Evolutionary conservation across 768 basidiomycete species (phyloP).

Genomic region (Kwoniella heveanensis): DNA sequence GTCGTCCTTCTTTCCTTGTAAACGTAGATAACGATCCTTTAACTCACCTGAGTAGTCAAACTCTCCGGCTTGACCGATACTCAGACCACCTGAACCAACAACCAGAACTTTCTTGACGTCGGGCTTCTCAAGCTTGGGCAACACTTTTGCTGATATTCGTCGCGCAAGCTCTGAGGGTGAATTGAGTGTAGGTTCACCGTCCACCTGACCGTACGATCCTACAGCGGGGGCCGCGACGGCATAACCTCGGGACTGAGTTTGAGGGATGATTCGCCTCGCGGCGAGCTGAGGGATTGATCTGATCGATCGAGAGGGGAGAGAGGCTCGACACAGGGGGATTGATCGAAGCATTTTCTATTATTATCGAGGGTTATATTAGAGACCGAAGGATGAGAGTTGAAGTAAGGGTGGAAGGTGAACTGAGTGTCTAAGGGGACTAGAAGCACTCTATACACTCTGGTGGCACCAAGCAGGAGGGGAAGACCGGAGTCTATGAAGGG

Average conservation of each 20-base stretch:
- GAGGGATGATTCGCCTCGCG: conserved; percentile 14
- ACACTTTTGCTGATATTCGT: conserved; percentile 87
- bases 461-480: not conserved
- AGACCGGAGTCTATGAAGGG: not conserved
- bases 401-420: not conserved
- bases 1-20: no score
- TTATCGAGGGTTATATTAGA: not conserved
- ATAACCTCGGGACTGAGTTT: conserved; percentile 25
- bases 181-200: conserved; percentile 62
- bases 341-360: conserved; percentile 21
- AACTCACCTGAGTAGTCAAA: conserved; percentile 87
- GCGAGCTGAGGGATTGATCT: conserved; percentile 15
- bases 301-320: conserved; percentile 15
- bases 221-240: conserved; percentile 58
- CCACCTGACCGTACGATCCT: conserved; percentile 50
- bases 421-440: not conserved
- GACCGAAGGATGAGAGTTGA: not conserved
- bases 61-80: conserved; percentile 98
- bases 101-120: conserved; percentile 94
- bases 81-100: conserved; percentile 92
- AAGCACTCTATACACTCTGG: not conserved
- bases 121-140: conserved; percentile 86
- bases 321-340: conserved; percentile 21
- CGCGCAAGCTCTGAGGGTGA: conserved; percentile 94
- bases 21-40: not conserved